Evolutionary conservation across 2,329 filamentous ascomycete genomes (phyloP).

Genomic region (Emydomyces testavorans): DNA sequence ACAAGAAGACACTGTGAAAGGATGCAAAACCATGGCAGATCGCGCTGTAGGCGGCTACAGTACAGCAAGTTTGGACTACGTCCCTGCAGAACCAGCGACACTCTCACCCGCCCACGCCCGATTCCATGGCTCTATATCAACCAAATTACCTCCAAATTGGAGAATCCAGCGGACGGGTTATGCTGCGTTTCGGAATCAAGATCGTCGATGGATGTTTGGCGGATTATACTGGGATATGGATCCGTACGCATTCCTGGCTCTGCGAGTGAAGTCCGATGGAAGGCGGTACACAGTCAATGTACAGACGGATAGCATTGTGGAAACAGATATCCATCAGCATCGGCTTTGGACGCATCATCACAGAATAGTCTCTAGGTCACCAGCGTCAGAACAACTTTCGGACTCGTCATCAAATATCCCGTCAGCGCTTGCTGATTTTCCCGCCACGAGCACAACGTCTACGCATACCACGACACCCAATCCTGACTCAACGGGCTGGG

Average conservation of each 20-base stretch:
- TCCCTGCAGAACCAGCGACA: slow-evolving; percentile 37
- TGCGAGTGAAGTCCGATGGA: slow-evolving; percentile 83
- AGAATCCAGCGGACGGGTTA: slow-evolving; percentile 51
- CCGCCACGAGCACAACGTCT: slow-evolving; percentile 27
- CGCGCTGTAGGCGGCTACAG: slow-evolving; percentile 78
- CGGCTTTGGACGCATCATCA: slow-evolving; percentile 51
- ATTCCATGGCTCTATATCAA: slow-evolving; percentile 84
- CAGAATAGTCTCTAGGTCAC: slow-evolving; percentile 18
- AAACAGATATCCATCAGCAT: slow-evolving; percentile 94
- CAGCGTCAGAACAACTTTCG: slow-evolving; percentile 9
- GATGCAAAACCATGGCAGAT: slow-evolving; percentile 70
- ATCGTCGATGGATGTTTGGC: slow-evolving; percentile 75
- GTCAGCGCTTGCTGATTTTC: slow-evolving; percentile 30
- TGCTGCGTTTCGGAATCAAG: slow-evolving; percentile 76
- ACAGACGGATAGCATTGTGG: slow-evolving; percentile 85
- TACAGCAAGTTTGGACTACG: slow-evolving; percentile 57
- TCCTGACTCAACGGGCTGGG: slow-evolving; percentile 62
- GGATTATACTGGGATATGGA: slow-evolving; percentile 80
- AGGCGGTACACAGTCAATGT: slow-evolving; percentile 90
- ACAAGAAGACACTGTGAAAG: slow-evolving; percentile 26
- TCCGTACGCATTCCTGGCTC: slow-evolving; percentile 71
- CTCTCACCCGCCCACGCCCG: slow-evolving; percentile 53
- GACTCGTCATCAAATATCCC: slow-evolving; percentile 23
- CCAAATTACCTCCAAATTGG: slow-evolving; percentile 60
- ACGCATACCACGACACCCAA: slow-evolving; percentile 20